These are phyloP conservation scores for Rehmannia glutinosa DNA, from an alignment of 257 asterid species.

Conservation along the genomic window DNA sequence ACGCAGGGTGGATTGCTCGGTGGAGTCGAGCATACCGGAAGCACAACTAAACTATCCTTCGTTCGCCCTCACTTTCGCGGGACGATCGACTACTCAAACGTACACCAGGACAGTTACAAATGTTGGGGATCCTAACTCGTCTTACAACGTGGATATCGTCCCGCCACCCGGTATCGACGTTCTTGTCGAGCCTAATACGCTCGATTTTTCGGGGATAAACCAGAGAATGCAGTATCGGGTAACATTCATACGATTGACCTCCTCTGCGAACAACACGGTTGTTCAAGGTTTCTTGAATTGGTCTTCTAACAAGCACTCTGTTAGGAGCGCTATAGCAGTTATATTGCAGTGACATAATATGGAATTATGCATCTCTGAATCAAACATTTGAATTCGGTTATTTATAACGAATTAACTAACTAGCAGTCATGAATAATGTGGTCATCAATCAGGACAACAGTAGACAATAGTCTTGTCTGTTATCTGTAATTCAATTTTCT, in stretches of 20 bases:
- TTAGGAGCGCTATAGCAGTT: conserved; percentile 26
- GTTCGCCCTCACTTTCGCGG: not conserved
- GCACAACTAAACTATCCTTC: conserved; percentile 19
- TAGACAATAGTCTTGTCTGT: too few relatives aligned
- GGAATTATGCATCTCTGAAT: not conserved
- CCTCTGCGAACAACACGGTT: not conserved
- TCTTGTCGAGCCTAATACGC: conserved; percentile 18
- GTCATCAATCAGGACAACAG: too few relatives aligned
- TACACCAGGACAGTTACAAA: conserved; percentile 36
- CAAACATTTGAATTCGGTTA: too few relatives aligned
- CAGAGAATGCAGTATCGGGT: conserved; percentile 31
- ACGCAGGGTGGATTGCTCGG: conserved; percentile 4
- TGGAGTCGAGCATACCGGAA: not conserved
- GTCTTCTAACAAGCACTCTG: conserved; percentile 12
- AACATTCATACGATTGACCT: conserved; percentile 14
- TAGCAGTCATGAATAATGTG: too few relatives aligned
- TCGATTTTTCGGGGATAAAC: conserved; percentile 20
- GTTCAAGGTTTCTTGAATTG: conserved; percentile 29
- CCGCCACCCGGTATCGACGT: conserved; percentile 27
- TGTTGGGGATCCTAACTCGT: conserved; percentile 30
- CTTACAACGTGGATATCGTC: conserved; percentile 20
- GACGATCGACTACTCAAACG: conserved; percentile 15
- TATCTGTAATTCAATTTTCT: too few relatives aligned
- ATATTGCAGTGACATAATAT: not conserved
- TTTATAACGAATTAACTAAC: too few relatives aligned